phyloP scores from a whole-genome alignment of 495 filamentous ascomycete genomes.

The Podospora sp. region DNA sequence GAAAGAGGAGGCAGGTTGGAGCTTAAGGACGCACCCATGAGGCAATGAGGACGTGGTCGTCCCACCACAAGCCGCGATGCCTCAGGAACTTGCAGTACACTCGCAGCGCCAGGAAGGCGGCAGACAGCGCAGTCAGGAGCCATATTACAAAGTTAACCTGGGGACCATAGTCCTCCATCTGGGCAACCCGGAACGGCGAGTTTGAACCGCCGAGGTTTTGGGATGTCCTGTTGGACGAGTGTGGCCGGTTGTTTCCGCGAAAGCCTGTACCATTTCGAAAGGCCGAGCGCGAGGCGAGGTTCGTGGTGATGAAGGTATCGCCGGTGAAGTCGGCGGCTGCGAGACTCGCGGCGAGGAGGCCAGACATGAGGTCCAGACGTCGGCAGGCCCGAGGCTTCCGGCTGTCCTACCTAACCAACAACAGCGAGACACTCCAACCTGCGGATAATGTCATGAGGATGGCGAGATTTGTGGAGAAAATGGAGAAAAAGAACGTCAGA shows the following conservation, averaged over 20 bases:
- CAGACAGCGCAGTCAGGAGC: slow-evolving; percentile 39
- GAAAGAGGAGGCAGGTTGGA: not conserved
- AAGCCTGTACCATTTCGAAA: slow-evolving; percentile 19
- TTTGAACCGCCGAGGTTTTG: not conserved
- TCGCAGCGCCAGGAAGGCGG: slow-evolving; percentile 39
- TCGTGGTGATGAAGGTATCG: slow-evolving; percentile 13
- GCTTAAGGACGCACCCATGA: slow-evolving; percentile 34
- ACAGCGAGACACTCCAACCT: slow-evolving; percentile 18
- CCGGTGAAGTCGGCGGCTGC: slow-evolving; percentile 20
- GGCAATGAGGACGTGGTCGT: slow-evolving; percentile 42
- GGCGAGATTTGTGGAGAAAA: slow-evolving; percentile 10
- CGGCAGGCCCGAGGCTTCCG: slow-evolving; percentile 17
- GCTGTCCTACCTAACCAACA: slow-evolving; percentile 21
- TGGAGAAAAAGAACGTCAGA: slow-evolving; percentile 19
- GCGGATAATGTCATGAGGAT: slow-evolving; percentile 23
- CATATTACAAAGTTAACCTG: slow-evolving; percentile 48
- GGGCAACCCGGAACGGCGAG: slow-evolving; percentile 20
- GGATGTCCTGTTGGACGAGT: slow-evolving; percentile 15
- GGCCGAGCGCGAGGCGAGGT: not conserved
- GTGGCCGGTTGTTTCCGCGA: slow-evolving; percentile 10
- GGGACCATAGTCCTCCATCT: slow-evolving; percentile 35
- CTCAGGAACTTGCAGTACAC: slow-evolving; percentile 40
- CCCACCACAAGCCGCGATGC: slow-evolving; percentile 41
- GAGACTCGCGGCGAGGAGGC: slow-evolving; percentile 14
- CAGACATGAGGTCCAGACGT: slow-evolving; percentile 26